Percentiles rank a stretch among this genome's conserved stretches.
phyloP scores from a whole-genome alignment of 208 protist genomes.

The Jaenimonas drosophilae region DNA sequence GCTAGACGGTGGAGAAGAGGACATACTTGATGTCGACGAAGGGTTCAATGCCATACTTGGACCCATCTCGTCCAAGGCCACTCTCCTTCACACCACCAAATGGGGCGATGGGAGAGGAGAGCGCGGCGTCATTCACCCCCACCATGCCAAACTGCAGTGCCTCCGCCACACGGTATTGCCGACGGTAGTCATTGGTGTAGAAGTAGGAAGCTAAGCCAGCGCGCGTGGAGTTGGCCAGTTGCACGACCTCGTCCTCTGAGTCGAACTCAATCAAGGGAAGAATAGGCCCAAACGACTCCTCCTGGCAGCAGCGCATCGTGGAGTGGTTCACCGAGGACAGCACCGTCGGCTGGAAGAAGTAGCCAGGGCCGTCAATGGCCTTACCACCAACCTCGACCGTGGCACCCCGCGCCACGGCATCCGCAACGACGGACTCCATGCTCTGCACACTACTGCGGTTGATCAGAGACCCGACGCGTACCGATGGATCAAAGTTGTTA shows the following conservation, averaged over 20 bases:
- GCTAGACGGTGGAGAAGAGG: slow-evolving; percentile 44
- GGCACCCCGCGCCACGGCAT: slow-evolving; percentile 54
- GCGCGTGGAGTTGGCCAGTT: slow-evolving; percentile 62
- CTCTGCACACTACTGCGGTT: slow-evolving; percentile 20
- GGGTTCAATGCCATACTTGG: slow-evolving; percentile 84
- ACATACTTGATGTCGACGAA: slow-evolving; percentile 83
- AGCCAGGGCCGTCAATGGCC: slow-evolving; percentile 23
- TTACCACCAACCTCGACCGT: slow-evolving; percentile 58
- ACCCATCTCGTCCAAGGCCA: slow-evolving; percentile 84
- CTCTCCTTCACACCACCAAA: slow-evolving; percentile 89
- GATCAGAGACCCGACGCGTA: slow-evolving; percentile 65
- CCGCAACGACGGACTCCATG: slow-evolving; percentile 37
- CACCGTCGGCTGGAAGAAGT: slow-evolving; percentile 85
- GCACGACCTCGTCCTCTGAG: slow-evolving; percentile 56
- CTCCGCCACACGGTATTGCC: slow-evolving; percentile 39
- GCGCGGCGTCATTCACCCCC: slow-evolving; percentile 61
- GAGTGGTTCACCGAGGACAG: slow-evolving; percentile 50
- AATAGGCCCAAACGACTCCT: slow-evolving; percentile 91
- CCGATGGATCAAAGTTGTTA: slow-evolving; percentile 46
- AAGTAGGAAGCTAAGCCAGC: slow-evolving; percentile 78
- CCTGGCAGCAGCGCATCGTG: slow-evolving; percentile 40
- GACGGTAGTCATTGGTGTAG: slow-evolving; percentile 63
- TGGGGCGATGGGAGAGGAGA: slow-evolving; percentile 50
- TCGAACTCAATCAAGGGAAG: slow-evolving; percentile 62
- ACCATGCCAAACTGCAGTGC: slow-evolving; percentile 80